Base-by-base conservation (phyloP, 345 rosid genomes). In the Lepidium aucheri region DNA sequence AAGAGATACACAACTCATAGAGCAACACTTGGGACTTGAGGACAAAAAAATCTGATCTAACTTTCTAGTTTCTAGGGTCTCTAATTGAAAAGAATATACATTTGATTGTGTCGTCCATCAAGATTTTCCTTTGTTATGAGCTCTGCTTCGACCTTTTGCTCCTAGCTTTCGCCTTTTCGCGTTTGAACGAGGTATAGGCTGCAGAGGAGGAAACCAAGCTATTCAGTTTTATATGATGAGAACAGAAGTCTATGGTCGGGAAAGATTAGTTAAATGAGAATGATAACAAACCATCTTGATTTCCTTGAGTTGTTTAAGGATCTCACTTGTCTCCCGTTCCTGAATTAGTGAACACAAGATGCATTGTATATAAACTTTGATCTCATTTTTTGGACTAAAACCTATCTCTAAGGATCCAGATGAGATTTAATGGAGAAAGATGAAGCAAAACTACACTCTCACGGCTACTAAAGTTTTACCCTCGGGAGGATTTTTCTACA, bases 271-370 rank as follows among this genome's bases (percentile, higher is more conserved):
- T 12, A 63, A 33, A 50, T 40, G 60, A 45, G 36, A 63, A 34
- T 34, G 4, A 17, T 24, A 41, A 63, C 89, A 35, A 79, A 91
- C 97, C 95, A 62, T 78, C 73, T 82, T 80, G 43, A 84, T 68
- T 70, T 82, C 84, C 81, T 91, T 87, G 41, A 89, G 81, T 55
- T 91, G 99, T 86, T 80, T 84, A 46, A 87, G 63, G 67, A 89
- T 76, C 76, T 86, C 78, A 67, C 82, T 85, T 22, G 97, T 91
- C 63, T 84, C 95, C 84, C 88, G 77, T 83, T 89, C 99, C 99
- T 95, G 76, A 70, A 42, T 76, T 58, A 52, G 41, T 61, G 11
- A 49, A 61, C 68, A 57, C 35, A 71, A 69, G 53, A 51, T 24
- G 64, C n/a, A 32, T 52, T 69, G 38, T 11, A 41, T 69, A 33